Evolutionary conservation across 805 yeast genomes (phyloP), one percentile per base, ranked within the genome.

Genomic region (Wickerhamiella sorbophila): DNA sequence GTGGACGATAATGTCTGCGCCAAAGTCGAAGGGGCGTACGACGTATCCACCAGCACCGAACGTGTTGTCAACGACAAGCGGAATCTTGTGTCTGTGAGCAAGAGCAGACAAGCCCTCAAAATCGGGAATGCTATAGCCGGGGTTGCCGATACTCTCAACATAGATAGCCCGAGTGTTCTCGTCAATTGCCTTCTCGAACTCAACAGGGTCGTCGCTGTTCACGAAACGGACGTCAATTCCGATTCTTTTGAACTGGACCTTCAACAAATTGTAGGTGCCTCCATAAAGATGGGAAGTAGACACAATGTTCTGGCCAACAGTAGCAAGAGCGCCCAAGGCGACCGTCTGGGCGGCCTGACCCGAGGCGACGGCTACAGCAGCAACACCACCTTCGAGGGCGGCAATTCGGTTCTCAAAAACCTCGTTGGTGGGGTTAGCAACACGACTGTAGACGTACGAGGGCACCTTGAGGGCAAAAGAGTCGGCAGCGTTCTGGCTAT

Each of bases 41-140:
- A 82, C 73, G 67, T 65, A 86, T 39, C 96, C 96, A 63, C 94
- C 96, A 35, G 95, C 95, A 58, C 95, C 97, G 55, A 87, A 87
- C 16, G 97, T 87, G 74, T 87, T 87, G 65, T 87, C 97, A 37
- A 82, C 95, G 39, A 87, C 88, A 37, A 88, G 76, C 39, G 95
- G 94, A 38, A 86, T 69, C 46, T 95, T 95, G 50, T 81, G 71
- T 45, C 78, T 74, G 62, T 85, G 95, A 41, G 94, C 94, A 40
- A 82, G 67, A 26, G 71, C 77, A 37, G 73, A 72, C 48, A 87
- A 70, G 43, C 67, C 73, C 61, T 80, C 85, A 54, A 88, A 84
- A 62, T 87, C 95, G 43, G 96, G 96, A 44, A 87, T 79, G 58
- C 82, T 83, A 65, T 81, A 86, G 57, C 78, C 79, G 45, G 97